Base-by-base conservation (phyloP, 2,329 filamentous ascomycete genomes). In the Diaporthe ampelina region DNA sequence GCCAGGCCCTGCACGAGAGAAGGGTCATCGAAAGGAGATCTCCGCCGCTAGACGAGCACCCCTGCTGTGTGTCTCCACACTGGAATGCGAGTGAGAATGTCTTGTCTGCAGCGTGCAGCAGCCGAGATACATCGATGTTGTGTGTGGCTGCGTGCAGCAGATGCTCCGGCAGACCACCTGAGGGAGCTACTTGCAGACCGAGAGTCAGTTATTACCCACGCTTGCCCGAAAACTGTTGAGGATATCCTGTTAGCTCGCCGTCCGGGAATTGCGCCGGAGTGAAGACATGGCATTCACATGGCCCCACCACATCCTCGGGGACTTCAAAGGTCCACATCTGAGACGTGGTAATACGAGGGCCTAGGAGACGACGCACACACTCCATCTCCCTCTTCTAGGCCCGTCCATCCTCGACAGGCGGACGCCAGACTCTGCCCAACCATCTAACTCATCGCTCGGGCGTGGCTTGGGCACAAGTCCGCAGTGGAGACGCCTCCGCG, bases 1-100 rank as follows among this genome's bases (percentile, higher is more conserved):
- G 58, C 40, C 13, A 43, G 40, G 40, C 40, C 40, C 40, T 43
- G 40, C 40, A 43, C 40, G 13, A 63, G 50, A 61, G 32, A 29
- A 68, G 11, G 63, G 17, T 43, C 69, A 54, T 61, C 69, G 29
- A 50, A 59, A 72, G 57, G 57, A 63, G 56, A 61, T 72, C 57
- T 61, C 69, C 56, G 54, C 57, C 57, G 19, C 56, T 43, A 61
- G 45, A 54, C 24, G 59, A 29, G n/a, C 29, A n/a, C 57, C 43
- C 48, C 69, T 72, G 48, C 45, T 63, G 45, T 72, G 63, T 68
- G 63, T 40, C 63, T 54, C 48, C 63, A 68, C 63, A 68, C 63
- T 68, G 63, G 63, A 67, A 67, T 67, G 61, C 26, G 45, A 35
- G 45, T 52, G 45, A 52, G 45, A 26, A 11, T 35, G 43, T 67